Evolutionary conservation across 2,329 filamentous ascomycete genomes (phyloP), one percentile per base, ranked within the genome.

Genomic region (Canariomyces notabilis): DNA sequence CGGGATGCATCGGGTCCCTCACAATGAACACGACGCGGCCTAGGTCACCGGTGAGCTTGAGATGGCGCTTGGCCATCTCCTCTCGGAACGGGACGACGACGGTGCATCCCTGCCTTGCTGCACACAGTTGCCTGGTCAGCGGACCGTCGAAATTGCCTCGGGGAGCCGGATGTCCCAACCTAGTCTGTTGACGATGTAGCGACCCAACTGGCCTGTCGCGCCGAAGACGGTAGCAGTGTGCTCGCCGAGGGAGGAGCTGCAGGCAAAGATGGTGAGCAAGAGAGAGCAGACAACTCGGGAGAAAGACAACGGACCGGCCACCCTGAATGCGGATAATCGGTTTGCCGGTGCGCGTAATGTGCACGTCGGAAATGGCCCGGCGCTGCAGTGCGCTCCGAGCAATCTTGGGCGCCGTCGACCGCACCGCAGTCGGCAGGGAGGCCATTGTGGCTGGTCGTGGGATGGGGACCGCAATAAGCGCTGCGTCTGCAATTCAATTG

Each of bases 151-250:
- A 53, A 53, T 48, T 47, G 39, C 40, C 43, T 38, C 37, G 44
- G 34, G 23, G 22, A n/a, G n/a, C n/a, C 19, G 26, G 32, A 31
- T 33, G 34, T 41, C 37, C 69, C 55, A 66, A 77, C 89, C 89
- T 64, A 98, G 78, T 67, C 89, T 81, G 73, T 96, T 95, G 64
- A 98, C 93, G 64, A 98, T 95, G 69, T 98, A 98, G 65, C 93
- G 83, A 64, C 93, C 93, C 46, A 98, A 74, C 67, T 95, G 91
- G 55, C 93, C 93, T 52, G 90, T 96, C 63, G 93, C 93, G 70
- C 93, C 93, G 71, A 98, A 98, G 61, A 98, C 91, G 49, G 93
- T 98, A 52, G 87, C 91, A 53, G 90, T 96, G 72, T 97, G 89
- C 57, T 91, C 56, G 26, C 56, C 56, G 35, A 58, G 54, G n/a